Evolutionary conservation across 148 eudicot genomes (phyloP), one percentile per base, ranked within the genome.

Genomic region (Spergularia bocconei): DNA sequence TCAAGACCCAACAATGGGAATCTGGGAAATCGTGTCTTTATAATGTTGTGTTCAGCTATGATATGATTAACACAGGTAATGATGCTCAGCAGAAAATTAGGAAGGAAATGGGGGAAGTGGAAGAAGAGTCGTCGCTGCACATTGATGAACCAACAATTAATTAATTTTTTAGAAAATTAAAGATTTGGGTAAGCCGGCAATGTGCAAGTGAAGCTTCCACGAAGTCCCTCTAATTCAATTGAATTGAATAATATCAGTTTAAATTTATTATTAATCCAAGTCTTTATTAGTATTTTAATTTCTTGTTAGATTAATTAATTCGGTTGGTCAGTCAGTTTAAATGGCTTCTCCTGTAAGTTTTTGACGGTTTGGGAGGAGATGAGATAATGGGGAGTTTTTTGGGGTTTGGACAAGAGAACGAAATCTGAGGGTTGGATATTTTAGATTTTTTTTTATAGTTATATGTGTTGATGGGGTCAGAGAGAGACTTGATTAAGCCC

Each of bases 151-250:
- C 36, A 29, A 29, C 36, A 29, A 29, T 29, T 29, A 29, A 29
- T 29, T 29, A 29, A 29, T 2, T 29, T 29, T 29, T 29, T 29
- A 29, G 36, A 66, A 66, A 3, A 44, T 20, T 59, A 9, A 63
- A 63, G 8, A 38, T 13, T 17, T 62, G 66, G 14, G 29, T 2
- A 29, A 21, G 69, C 48, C 69, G 20, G 69, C 69, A 65, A 65
- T 65, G 19, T 38, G 21, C 36, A 65, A 65, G 23, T 65, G 69
- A 65, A 38, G 51, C 47, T 65, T 65, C 69, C 69, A 65, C 69
- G 69, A 65, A 65, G 20, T 44, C 8, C 48, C 48, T 9, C 48
- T 6, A 65, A 17, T 65, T 48, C 13, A 38, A 38, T 65, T 65
- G 5, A 65, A 39, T 65, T 38, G 39, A 38, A 39, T 25, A 12